These are phyloP conservation scores for Ulota crispa DNA, from an alignment of 225 moss, liverwort and hornwort species.

Conservation along the genomic window DNA sequence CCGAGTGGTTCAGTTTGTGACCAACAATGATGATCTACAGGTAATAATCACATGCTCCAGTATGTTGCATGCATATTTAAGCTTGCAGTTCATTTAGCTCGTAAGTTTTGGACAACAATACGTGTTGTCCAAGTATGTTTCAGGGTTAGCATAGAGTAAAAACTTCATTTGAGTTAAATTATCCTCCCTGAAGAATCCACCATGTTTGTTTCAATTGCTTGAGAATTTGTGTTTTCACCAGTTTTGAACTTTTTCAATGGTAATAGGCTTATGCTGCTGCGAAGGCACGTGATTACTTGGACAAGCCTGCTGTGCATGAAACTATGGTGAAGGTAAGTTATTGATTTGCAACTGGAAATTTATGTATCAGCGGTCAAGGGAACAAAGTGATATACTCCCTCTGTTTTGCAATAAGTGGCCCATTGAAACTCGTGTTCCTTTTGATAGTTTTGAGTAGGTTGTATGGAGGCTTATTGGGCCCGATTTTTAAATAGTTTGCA, in stretches of 20 bases:
- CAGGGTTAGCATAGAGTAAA: background rate
- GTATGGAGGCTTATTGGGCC: too few relatives aligned
- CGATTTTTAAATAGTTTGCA: too few relatives aligned
- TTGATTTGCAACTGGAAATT: background rate
- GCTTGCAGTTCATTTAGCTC: background rate
- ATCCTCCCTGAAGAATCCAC: background rate
- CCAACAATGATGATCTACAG: constrained; percentile 98
- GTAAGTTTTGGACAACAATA: background rate
- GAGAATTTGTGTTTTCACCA: background rate
- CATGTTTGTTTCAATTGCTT: constrained; percentile 5
- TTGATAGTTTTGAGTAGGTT: too few relatives aligned
- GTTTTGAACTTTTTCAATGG: background rate
- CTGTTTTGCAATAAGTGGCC: too few relatives aligned
- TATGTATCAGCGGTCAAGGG: background rate
- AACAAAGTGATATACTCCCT: background rate
- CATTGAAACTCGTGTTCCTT: too few relatives aligned
- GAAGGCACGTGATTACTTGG: constrained; percentile 86
- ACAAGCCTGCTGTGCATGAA: constrained; percentile 98
- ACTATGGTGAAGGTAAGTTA: constrained; percentile 93
- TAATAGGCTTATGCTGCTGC: constrained; percentile 82
- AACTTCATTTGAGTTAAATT: background rate
- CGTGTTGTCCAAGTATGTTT: background rate
- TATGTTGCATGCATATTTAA: background rate
- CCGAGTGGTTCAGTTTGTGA: constrained; percentile 97
- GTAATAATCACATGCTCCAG: constrained; percentile 24